These are phyloP conservation scores for Aspergillus glaucus DNA, from an alignment of 2,329 filamentous ascomycete species.

Conservation along the genomic window DNA sequence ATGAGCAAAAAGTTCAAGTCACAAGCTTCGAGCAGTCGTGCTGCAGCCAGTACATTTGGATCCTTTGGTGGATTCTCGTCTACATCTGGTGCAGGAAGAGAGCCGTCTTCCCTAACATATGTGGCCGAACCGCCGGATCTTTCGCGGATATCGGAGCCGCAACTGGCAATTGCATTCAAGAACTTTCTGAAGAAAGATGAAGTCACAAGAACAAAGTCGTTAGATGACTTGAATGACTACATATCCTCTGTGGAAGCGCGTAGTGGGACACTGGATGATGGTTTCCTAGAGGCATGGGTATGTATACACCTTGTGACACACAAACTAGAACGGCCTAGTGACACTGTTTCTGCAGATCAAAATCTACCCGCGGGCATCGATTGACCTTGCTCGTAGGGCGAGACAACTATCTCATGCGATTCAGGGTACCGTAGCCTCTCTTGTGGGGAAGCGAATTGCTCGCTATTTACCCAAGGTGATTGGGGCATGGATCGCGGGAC, in stretches of 20 bases:
- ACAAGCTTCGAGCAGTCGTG: constrained; percentile 58
- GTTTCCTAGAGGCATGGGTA: constrained; percentile 85
- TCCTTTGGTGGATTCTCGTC: constrained; percentile 39
- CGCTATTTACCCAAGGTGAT: constrained; percentile 70
- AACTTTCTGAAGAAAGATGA: constrained; percentile 88
- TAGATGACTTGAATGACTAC: constrained; percentile 73
- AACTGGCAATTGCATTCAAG: constrained; percentile 84
- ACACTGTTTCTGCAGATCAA: constrained; percentile 53
- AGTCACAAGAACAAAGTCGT: constrained; percentile 81
- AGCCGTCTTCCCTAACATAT: constrained; percentile 69
- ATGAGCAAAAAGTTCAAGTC: constrained; percentile 61
- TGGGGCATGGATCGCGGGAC: constrained; percentile 84
- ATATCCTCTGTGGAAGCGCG: constrained; percentile 50
- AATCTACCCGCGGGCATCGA: constrained; percentile 80
- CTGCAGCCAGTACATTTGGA: constrained; percentile 45
- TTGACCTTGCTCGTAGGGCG: constrained; percentile 81
- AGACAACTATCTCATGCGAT: constrained; percentile 77
- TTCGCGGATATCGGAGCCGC: constrained; percentile 67
- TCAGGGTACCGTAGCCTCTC: constrained; percentile 56
- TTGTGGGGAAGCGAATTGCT: constrained; percentile 73
- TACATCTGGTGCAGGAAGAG: constrained; percentile 33
- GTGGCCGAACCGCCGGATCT: constrained; percentile 80
- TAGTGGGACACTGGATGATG: constrained; percentile 65
- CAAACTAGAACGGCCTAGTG: constrained; percentile 4
- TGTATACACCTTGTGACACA: constrained; percentile 26